Evolutionary conservation across 208 protist species (phyloP).

Genomic region (Trypanosomatidae sp.): DNA sequence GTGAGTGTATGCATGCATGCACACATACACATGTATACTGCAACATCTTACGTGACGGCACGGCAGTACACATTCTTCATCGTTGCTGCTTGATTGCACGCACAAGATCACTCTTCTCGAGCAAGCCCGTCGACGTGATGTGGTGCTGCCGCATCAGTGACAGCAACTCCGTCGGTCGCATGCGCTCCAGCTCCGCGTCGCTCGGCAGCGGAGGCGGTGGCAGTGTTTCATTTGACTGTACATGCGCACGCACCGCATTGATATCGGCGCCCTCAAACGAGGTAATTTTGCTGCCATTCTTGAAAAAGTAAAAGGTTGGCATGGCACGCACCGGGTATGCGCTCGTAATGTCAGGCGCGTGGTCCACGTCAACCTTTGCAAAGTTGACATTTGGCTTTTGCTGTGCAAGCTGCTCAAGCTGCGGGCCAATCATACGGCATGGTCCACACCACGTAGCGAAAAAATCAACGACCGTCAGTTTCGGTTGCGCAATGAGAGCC

Average conservation of each 20-base stretch:
- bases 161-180: constrained; percentile 33
- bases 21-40: constrained; percentile 1
- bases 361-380: constrained; percentile 57
- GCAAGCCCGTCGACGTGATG: constrained; percentile 25
- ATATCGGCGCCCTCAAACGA: constrained; percentile 57
- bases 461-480: constrained; percentile 66
- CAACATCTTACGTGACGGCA: neutral
- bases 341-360: constrained; percentile 17
- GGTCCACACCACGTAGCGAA: constrained; percentile 62
- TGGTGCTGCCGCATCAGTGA: constrained; percentile 24
- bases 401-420: constrained; percentile 25
- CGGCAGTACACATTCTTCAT: constrained; percentile 1
- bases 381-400: constrained; percentile 51
- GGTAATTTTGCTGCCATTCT: constrained; percentile 26
- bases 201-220: constrained; percentile 33
- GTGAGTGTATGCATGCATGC: neutral
- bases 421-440: constrained; percentile 37
- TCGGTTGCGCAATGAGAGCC: constrained; percentile 15
- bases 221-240: constrained; percentile 30
- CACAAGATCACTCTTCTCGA: constrained; percentile 50
- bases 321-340: constrained; percentile 37
- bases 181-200: constrained; percentile 24
- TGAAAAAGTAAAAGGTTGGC: constrained; percentile 62
- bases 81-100: constrained; percentile 34
- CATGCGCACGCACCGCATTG: constrained; percentile 11